Evolutionary conservation across 208 protist species (phyloP).

Genomic region (Trypanosoma boissoni): DNA sequence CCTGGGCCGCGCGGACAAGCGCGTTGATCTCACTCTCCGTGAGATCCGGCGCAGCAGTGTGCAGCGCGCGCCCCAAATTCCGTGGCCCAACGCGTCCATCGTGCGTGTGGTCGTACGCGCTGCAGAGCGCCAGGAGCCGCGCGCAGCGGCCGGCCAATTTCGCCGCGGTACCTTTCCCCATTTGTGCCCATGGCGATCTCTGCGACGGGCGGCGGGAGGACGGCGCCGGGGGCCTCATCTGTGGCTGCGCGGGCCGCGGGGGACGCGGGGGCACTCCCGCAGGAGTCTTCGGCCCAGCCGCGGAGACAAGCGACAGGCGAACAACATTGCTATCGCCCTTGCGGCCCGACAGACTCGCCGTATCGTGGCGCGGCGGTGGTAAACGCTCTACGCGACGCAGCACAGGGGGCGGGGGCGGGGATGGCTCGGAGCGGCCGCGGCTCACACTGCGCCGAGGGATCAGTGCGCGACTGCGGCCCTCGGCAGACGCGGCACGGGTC

Average conservation of each 20-base stretch:
- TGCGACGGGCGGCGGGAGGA: no score
- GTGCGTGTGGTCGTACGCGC: conserved; percentile 22
- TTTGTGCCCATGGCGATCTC: no score
- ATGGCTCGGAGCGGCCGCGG: neutral
- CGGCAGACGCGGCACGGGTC: conserved; percentile 2
- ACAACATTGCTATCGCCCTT: conserved; percentile 8
- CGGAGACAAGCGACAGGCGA: conserved; percentile 18
- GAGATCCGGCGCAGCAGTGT: conserved; percentile 18
- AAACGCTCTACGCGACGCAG: neutral
- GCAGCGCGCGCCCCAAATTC: conserved; percentile 21
- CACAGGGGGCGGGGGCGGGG: neutral
- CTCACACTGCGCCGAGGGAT: neutral
- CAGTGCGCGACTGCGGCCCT: neutral
- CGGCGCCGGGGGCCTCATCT: no score
- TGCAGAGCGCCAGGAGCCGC: conserved; percentile 27
- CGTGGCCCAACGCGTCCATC: conserved; percentile 15
- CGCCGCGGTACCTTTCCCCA: conserved; percentile 6
- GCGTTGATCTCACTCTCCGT: conserved; percentile 23
- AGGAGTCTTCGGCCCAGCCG: neutral
- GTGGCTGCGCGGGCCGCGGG: neutral
- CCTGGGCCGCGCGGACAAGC: conserved; percentile 10
- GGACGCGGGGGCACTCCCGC: neutral
- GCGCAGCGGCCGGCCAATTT: conserved; percentile 26
- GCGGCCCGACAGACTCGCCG: neutral
- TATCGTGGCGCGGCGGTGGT: neutral